Evolutionary conservation across 371 early-diverging fungal species (phyloP).

Genomic region (Neoconidiobolus thromboides): DNA sequence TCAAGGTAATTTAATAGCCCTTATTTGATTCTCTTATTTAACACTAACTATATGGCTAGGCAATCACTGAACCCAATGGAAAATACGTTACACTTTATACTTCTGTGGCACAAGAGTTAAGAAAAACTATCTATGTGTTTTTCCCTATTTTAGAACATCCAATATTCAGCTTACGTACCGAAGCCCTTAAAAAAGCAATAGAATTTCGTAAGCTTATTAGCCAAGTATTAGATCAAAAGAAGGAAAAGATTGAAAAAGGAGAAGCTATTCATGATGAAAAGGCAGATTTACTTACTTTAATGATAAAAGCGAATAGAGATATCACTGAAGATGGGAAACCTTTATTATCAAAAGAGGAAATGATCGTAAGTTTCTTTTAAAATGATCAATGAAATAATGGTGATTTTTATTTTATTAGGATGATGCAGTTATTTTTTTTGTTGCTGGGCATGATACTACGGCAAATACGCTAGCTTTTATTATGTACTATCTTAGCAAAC

Average conservation of each 20-base stretch:
- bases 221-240: slow-evolving; percentile 1
- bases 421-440: slow-evolving; percentile 16
- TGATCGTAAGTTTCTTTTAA: slow-evolving; percentile 1
- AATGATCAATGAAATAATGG: slow-evolving; percentile 4
- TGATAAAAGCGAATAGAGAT: slow-evolving; percentile 9
- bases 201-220: neutral
- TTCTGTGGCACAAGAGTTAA: too few species aligned
- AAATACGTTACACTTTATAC: neutral
- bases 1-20: slow-evolving; percentile 11
- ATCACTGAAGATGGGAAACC: neutral
- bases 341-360: too few species aligned
- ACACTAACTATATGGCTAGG: slow-evolving; percentile 5
- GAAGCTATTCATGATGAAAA: neutral
- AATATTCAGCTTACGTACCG: too few species aligned
- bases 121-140: too few species aligned
- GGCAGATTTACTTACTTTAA: neutral
- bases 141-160: too few species aligned
- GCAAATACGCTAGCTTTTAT: slow-evolving; percentile 18
- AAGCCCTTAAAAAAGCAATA: neutral
- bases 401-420: slow-evolving; percentile 6
- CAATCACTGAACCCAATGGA: too few species aligned
- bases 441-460: slow-evolving; percentile 25
- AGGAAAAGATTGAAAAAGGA: neutral
- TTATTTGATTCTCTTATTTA: too few species aligned
- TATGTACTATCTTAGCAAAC: slow-evolving; percentile 16